Percentiles rank a stretch among this genome's conserved stretches.
These are phyloP conservation scores for Penicillium verhagenii DNA, from an alignment of 495 filamentous ascomycete genomes.

Conservation along the genomic window DNA sequence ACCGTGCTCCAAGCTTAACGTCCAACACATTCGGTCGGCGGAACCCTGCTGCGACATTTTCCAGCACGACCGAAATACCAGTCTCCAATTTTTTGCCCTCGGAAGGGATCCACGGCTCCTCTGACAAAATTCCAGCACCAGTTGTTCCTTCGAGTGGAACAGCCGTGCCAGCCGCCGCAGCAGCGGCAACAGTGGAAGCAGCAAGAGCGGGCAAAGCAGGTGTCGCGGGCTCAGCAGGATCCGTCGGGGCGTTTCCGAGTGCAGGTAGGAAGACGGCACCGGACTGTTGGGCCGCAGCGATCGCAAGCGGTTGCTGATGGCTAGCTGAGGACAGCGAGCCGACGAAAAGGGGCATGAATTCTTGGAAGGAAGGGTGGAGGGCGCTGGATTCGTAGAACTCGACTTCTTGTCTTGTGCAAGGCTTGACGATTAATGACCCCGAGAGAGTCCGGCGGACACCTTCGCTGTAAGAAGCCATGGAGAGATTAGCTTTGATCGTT, in stretches of 20 bases:
- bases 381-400: slow-evolving; percentile 84
- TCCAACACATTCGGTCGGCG: slow-evolving; percentile 89
- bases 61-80: slow-evolving; percentile 76
- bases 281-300: slow-evolving; percentile 41
- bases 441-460: slow-evolving; percentile 84
- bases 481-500: slow-evolving; percentile 5
- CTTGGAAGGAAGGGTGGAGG: slow-evolving; percentile 67
- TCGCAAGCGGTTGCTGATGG: slow-evolving; percentile 48
- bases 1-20: slow-evolving; percentile 79
- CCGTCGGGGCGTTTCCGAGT: slow-evolving; percentile 12
- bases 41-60: slow-evolving; percentile 83
- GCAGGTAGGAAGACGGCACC: slow-evolving; percentile 40
- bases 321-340: slow-evolving; percentile 65
- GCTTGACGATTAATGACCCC: slow-evolving; percentile 90
- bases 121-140: slow-evolving; percentile 16
- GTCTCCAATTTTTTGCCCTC: slow-evolving; percentile 63
- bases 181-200: too few species aligned
- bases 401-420: slow-evolving; percentile 83
- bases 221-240: slow-evolving; percentile 4
- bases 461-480: slow-evolving; percentile 55
- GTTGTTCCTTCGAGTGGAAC: slow-evolving; percentile 7
- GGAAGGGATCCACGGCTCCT: slow-evolving; percentile 45
- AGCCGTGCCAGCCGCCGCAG: slow-evolving; percentile 6
- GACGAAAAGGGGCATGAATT: slow-evolving; percentile 80
- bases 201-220: not conserved